Evolutionary conservation across 192 early-diverging fungal species (phyloP), one percentile per base, ranked within the genome.

Genomic region (Podila horticola): DNA sequence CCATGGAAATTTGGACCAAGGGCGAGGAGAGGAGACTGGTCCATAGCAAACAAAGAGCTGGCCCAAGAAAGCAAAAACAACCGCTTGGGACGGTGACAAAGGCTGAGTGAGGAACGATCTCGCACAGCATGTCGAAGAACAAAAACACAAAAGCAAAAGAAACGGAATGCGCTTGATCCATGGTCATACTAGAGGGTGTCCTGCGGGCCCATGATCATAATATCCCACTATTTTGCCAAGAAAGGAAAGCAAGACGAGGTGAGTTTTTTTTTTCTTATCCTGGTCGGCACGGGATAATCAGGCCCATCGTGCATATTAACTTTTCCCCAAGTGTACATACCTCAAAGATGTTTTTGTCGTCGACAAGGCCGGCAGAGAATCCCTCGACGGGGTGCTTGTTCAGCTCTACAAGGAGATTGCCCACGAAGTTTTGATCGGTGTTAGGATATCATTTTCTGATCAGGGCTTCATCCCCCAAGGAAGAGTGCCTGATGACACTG

Each of bases 361-460:
- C 92, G 36, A 87, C 88, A 48, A 99, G 90, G 1, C 97, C 97
- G n/a, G 96, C 97, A 15, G 94, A 96, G 84, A 97, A 98, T 8
- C 93, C 88, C 68, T 92, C 88, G 12, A 92, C 93, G 7, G 93
- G 91, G 62, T 87, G 79, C 75, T 91, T 93, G 33, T 86, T 77
- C 24, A 98, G 83, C 69, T 97, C 95, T 95, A 88, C 7, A 13
- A 45, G 24, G 61, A 17, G 30, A 75, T 38, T n/a, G 4, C 24
- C 58, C 24, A 58, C 73, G 55, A 45, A 13, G 15, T 12, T 41
- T 41, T 17, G 41, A 45, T 45, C 15, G 41, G 15, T 45, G 15
- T 15, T 45, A 45, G 13, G 41, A 15, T 45, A 45, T 45, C 2
- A 45, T 12, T 45, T 45, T 45, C 41, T 45, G 41, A 45, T 45